Percentiles rank a stretch among this genome's conserved stretches.
phyloP scores from a whole-genome alignment of 2,329 filamentous ascomycete species.

The Leptographium procerum region DNA sequence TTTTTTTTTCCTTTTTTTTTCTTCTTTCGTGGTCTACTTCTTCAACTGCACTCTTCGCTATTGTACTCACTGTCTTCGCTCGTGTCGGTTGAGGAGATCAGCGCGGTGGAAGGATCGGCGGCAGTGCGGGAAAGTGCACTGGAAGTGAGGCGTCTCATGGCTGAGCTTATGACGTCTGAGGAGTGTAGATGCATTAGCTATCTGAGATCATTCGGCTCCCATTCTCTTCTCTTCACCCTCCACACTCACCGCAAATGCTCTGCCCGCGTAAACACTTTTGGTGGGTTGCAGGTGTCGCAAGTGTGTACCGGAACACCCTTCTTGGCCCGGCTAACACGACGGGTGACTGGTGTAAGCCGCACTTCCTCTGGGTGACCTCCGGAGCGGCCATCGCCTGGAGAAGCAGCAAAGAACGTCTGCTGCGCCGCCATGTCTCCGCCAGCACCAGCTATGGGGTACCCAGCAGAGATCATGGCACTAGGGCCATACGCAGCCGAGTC shows the following conservation, averaged over 20 bases:
- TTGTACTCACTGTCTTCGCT: conserved; percentile 1
- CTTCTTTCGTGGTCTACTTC: no score
- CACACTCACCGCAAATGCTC: conserved; percentile 1
- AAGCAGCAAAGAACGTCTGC: background rate
- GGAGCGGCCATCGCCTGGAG: background rate
- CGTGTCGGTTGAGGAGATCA: background rate
- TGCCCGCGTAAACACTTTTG: background rate
- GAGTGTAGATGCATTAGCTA: background rate
- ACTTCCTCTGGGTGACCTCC: background rate
- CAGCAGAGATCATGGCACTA: background rate
- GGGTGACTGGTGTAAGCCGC: background rate
- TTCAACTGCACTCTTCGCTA: background rate
- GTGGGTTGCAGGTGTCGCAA: background rate
- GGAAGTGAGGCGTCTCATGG: background rate
- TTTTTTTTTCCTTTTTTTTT: background rate
- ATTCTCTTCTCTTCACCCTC: background rate
- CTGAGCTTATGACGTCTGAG: background rate
- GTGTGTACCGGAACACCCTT: conserved; percentile 1
- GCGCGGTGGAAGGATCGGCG: background rate
- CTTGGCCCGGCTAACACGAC: background rate
- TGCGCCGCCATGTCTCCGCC: background rate
- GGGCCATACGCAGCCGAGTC: background rate
- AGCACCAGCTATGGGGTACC: background rate
- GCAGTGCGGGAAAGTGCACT: background rate
- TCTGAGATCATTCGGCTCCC: background rate